Base-by-base conservation (phyloP, 2,329 filamentous ascomycete genomes). In the Blastomyces parvus region DNA sequence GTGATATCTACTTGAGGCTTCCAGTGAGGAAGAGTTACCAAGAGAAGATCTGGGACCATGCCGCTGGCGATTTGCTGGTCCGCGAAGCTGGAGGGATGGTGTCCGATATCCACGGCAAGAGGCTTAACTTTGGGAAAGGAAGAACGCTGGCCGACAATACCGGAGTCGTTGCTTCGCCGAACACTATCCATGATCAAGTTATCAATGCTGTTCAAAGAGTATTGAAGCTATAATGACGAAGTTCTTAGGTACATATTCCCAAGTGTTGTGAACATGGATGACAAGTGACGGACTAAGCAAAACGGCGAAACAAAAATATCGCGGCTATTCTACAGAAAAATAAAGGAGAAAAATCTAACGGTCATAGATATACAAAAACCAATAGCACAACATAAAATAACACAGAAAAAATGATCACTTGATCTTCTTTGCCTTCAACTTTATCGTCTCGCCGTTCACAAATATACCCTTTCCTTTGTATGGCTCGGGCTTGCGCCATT, bases 381-480 rank as follows among this genome's bases (percentile, higher is more conserved):
- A 60, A 62, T 64, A 60, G 13, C 42, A 33, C 9, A 59, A 8
- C 19, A 59, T 22, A 11, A 30, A 22, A 61, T 19, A 25, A 3
- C 59, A 38, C 36, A 60, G 13, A 30, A 53, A 9, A 42, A 42
- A 64, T 11, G 64, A 62, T 80, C 86, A 94, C 83, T 92, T 93
- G 77, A 93, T 91, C 84, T 93, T 94, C 88, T 97, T 99, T 72
- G 90, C 88, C 87, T 99, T 99, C 78, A 99, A 77, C 83, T 89
- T 96, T 80, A 99, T 97, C 38, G 91, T 97, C 83, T 99, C 91
- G 67, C 92, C 91, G 73, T 97, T 95, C 71, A 99, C 88, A 75
- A 97, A 99, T 70, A 99, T 96, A 70, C 94, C 94, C 86, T 99
- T 97, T 69, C 94, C 94, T 85, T 99, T 99, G 79, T 99, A 99